Evolutionary conservation across 768 basidiomycete species (phyloP).

Genomic region (Heimioporus sp.): DNA sequence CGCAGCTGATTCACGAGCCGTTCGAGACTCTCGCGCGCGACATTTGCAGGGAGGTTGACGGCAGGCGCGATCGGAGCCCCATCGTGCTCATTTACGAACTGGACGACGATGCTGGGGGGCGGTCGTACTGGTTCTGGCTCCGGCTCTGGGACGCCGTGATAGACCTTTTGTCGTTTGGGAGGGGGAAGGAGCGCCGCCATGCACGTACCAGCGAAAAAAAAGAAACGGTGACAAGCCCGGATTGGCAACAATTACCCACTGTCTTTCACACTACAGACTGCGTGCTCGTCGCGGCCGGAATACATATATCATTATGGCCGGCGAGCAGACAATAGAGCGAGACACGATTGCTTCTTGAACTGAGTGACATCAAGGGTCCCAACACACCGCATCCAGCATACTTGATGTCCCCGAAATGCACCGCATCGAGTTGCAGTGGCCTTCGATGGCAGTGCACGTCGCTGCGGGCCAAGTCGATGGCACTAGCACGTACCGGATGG

Average conservation of each 20-base stretch:
- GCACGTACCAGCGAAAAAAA: background rate
- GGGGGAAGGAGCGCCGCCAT: conserved; percentile 90
- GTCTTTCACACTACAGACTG: background rate
- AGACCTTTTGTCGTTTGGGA: conserved; percentile 83
- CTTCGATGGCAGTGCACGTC: conserved; percentile 4
- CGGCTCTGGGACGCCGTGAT: conserved; percentile 71
- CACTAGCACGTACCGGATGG: too few relatives aligned
- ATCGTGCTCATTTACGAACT: conserved; percentile 90
- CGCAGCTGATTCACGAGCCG: conserved; percentile 85
- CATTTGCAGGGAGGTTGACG: conserved; percentile 85
- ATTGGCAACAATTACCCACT: conserved; percentile 21
- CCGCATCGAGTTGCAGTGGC: background rate
- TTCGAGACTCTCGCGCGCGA: conserved; percentile 81
- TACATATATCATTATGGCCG: too few relatives aligned
- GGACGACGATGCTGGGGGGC: conserved; percentile 77
- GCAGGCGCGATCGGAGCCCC: conserved; percentile 79
- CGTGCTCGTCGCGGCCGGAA: too few relatives aligned
- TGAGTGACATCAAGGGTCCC: conserved; percentile 18
- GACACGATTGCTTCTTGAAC: too few relatives aligned
- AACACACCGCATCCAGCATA: background rate
- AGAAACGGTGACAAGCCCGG: background rate
- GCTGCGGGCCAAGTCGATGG: background rate
- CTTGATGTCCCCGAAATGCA: conserved; percentile 1
- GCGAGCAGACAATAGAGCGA: too few relatives aligned
- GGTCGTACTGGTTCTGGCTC: conserved; percentile 45